A percentile compares a stretch with the other conserved stretches of the same genome.
These are phyloP conservation scores for Chytriomyces sp. DNA, from an alignment of 192 early-diverging fungal species.

Conservation along the genomic window DNA sequence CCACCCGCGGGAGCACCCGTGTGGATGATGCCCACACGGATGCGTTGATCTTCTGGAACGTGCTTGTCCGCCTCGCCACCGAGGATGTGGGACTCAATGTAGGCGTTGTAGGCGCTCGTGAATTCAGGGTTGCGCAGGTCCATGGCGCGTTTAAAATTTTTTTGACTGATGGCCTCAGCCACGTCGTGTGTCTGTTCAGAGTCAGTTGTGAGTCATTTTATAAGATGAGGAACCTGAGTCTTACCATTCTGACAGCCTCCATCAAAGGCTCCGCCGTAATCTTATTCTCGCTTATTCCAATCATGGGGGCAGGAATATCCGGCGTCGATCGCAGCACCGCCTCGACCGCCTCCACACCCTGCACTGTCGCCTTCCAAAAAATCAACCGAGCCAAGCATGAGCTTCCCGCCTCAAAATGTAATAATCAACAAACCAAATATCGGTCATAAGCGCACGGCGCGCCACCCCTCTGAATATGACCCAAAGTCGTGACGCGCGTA, in stretches of 20 bases:
- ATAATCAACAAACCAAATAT: conserved; percentile 68
- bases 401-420: too few relatives aligned
- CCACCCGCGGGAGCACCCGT: conserved; percentile 96
- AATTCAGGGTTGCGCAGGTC: conserved; percentile 87
- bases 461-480: conserved; percentile 96
- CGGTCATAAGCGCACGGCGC: conserved; percentile 88
- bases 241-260: conserved; percentile 85
- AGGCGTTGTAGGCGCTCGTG: conserved; percentile 51
- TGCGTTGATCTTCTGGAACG: conserved; percentile 61
- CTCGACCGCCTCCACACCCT: conserved; percentile 92
- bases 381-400: background rate
- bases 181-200: conserved; percentile 75
- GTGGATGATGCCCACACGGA: conserved; percentile 91
- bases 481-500: conserved; percentile 91
- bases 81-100: conserved; percentile 41
- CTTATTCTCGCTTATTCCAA: conserved; percentile 89
- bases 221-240: conserved; percentile 26
- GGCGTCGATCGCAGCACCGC: conserved; percentile 84
- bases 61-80: conserved; percentile 38
- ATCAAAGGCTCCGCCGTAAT: conserved; percentile 83
- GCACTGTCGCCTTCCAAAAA: conserved; percentile 69
- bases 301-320: conserved; percentile 87
- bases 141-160: conserved; percentile 90
- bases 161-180: conserved; percentile 74
- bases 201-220: background rate